Evolutionary conservation across 352 stramenopile species (phyloP), one percentile per base, ranked within the genome.

Genomic region (Pythium monospermum): DNA sequence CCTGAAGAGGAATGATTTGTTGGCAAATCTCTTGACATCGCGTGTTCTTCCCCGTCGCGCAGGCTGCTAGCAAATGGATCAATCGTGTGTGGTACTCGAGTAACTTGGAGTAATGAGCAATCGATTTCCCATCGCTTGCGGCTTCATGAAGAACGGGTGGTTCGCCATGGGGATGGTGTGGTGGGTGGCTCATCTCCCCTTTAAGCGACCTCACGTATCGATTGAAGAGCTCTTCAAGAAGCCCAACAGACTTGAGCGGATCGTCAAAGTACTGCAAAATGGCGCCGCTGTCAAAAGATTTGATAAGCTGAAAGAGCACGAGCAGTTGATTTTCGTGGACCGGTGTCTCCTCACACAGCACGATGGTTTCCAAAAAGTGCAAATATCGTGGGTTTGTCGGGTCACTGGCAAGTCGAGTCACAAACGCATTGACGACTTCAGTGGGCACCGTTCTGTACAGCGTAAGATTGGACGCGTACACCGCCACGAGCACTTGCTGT

Each of bases 301-400:
- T 86, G n/a, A 85, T 56, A 19, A 88, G 47, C 52, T 86, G 74
- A 22, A 85, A 84, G 4, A 88, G 51, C 13, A 88, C 75, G 2
- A 88, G 48, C 11, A 86, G 51, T 35, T 86, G 77, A 26, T 88
- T 88, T 27, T 88, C 77, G 12, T 76, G 38, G 13, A 86, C 57
- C 0, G 77, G 73, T n/a, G 59, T 62, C 28, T 86, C 73, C 35
- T 76, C 64, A 38, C 74, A 86, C 23, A 85, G 60, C 11, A 83
- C 69, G 0, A 88, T 37, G 0, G 66, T 80, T 51, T 88, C 77
- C 30, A 88, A 41, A 19, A 84, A 83, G 33, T 76, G 69, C 16
- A 88, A 57, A 45, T 80, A 86, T 15, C 74, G 53, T 23, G 74
- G 72, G 36, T 86, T 69, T 0, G 61, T 59, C 0, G 59, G 66